A percentile compares a stretch with the other conserved stretches of the same genome.
Evolutionary conservation across 2,329 filamentous ascomycete genomes (phyloP).

Genomic region (Fusarium circinatum): DNA sequence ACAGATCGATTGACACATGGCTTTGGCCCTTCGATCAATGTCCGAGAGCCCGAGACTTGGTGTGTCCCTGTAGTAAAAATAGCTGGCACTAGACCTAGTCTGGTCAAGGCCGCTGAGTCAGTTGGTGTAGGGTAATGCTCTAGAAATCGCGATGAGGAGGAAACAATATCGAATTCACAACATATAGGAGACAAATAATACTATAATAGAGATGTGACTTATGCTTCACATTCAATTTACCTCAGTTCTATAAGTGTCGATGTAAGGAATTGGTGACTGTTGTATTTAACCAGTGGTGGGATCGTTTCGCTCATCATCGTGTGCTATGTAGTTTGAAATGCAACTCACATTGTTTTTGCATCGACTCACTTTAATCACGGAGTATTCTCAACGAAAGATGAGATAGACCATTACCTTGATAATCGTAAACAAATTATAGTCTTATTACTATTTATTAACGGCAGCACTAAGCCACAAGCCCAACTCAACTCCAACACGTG

Average conservation of each 20-base stretch:
- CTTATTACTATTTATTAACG: rapidly evolving
- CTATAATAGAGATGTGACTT: rapidly evolving
- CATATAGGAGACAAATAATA: neutral
- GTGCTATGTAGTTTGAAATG: no score
- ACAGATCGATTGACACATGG: neutral
- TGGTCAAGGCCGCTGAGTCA: neutral
- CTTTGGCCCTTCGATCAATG: neutral
- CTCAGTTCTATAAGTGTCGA: rapidly evolving
- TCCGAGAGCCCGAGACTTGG: neutral
- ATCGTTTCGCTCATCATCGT: no score
- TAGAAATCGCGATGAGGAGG: rapidly evolving
- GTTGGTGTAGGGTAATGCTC: neutral
- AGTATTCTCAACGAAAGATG: rapidly evolving
- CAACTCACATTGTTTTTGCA: rapidly evolving
- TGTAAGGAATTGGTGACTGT: rapidly evolving
- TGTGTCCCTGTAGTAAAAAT: neutral
- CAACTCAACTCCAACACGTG: slow-evolving; percentile 52
- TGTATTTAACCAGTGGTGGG: no score
- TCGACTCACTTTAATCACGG: rapidly evolving
- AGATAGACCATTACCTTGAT: rapidly evolving
- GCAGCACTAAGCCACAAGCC: slow-evolving; percentile 45
- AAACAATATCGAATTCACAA: rapidly evolving
- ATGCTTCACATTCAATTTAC: rapidly evolving
- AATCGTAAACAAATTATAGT: rapidly evolving
- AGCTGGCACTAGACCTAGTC: neutral